phyloP scores from a whole-genome alignment of 73 alveolate genomes.

The Breviolum minutum region DNA sequence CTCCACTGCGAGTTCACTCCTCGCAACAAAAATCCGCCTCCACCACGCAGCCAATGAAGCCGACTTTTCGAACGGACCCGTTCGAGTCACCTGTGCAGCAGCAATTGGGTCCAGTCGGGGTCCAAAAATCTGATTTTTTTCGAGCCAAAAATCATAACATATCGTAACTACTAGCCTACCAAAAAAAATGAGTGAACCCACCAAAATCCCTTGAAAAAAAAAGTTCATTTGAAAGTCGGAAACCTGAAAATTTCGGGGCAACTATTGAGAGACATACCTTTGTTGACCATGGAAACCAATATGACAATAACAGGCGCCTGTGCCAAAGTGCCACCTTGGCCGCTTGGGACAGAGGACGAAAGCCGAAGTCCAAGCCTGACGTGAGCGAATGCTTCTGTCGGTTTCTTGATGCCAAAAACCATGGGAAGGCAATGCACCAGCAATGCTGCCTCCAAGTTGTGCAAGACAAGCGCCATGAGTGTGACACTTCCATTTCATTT shows the following conservation, averaged over 20 bases:
- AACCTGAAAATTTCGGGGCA: too few species aligned
- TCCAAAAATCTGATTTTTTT: too few species aligned
- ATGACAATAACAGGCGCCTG: background rate
- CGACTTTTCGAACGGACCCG: background rate
- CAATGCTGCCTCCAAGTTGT: too few species aligned
- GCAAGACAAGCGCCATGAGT: too few species aligned
- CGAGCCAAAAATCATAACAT: too few species aligned
- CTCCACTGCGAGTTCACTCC: background rate
- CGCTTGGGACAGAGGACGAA: background rate
- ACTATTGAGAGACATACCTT: too few species aligned
- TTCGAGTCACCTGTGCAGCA: conserved; percentile 45
- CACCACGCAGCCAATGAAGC: conserved; percentile 72
- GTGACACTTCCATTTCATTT: too few species aligned
- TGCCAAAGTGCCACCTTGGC: conserved; percentile 15
- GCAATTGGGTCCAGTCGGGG: background rate
- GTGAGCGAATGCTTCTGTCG: too few species aligned
- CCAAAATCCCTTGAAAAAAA: background rate
- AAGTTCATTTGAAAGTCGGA: too few species aligned
- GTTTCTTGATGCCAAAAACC: too few species aligned
- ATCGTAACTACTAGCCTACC: background rate
- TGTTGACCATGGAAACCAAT: background rate
- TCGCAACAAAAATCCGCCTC: conserved; percentile 44
- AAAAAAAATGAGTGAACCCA: background rate
- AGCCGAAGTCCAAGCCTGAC: background rate
- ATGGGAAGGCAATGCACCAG: too few species aligned